These are phyloP conservation scores for Lablab purpureus DNA, from an alignment of 306 rosid genomes.

Conservation along the genomic window DNA sequence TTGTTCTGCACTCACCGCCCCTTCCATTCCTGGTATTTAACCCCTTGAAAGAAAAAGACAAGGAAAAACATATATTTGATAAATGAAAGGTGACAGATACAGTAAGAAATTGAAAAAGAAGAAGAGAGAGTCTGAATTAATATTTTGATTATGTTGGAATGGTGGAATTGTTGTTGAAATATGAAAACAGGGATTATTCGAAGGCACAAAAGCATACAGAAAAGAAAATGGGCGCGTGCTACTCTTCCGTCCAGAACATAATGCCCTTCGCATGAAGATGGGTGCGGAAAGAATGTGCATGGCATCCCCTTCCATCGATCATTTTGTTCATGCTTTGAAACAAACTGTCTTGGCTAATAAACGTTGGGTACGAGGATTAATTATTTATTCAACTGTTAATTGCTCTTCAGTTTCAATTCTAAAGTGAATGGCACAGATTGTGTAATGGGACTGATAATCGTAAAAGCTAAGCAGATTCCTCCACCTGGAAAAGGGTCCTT, in stretches of 20 bases:
- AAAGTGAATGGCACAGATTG: not conserved
- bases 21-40: too few relatives aligned
- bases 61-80: too few relatives aligned
- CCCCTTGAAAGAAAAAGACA: too few relatives aligned
- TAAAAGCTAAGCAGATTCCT: constrained; percentile 67
- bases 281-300: constrained; percentile 95
- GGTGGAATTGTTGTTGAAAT: not conserved
- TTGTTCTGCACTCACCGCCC: too few relatives aligned
- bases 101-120: too few relatives aligned
- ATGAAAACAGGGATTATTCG: constrained; percentile 69
- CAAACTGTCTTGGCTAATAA: constrained; percentile 74
- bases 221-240: constrained; percentile 72
- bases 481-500: constrained; percentile 83
- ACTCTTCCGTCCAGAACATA: constrained; percentile 82
- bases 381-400: not conserved
- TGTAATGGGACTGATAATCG: not conserved
- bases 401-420: not conserved
- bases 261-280: constrained; percentile 74
- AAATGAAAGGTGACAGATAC: too few relatives aligned
- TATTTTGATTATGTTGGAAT: not conserved
- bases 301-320: constrained; percentile 71
- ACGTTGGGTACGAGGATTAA: constrained; percentile 69
- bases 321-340: constrained; percentile 80
- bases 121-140: not conserved
- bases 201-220: constrained; percentile 90